A percentile compares a stretch with the other conserved stretches of the same genome.
Evolutionary conservation across 1,284 basidiomycete genomes (phyloP).

Genomic region (Apiotrichum laibachii): DNA sequence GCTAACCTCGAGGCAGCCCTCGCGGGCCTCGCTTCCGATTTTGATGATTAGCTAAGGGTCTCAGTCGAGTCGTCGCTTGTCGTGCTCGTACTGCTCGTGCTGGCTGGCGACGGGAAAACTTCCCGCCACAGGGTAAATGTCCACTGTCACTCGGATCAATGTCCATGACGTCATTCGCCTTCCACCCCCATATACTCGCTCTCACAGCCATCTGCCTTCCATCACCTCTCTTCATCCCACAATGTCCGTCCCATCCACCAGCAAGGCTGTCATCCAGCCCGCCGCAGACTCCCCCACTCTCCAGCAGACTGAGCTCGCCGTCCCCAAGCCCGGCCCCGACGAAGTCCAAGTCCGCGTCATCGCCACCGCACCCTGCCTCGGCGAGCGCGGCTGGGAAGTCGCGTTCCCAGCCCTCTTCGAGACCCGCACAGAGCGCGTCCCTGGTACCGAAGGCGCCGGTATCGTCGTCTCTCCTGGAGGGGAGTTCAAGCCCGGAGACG

Average conservation of each 20-base stretch:
- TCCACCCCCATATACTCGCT: no score
- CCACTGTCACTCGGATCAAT: no score
- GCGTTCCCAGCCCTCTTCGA: not conserved
- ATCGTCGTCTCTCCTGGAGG: constrained; percentile 2
- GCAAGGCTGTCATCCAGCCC: constrained; percentile 15
- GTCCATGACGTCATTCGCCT: no score
- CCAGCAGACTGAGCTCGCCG: constrained; percentile 2
- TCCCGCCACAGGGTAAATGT: no score
- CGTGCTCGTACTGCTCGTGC: no score
- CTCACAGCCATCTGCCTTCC: no score
- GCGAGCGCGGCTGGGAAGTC: constrained; percentile 11
- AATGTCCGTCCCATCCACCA: constrained; percentile 3
- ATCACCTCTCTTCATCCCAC: not conserved
- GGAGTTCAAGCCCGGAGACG: constrained; percentile 10
- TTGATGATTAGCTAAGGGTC: no score
- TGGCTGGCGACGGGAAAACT: no score
- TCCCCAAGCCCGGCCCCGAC: not conserved
- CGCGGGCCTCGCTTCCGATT: no score
- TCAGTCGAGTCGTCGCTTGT: no score
- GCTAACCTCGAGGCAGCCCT: no score
- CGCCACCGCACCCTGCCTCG: constrained; percentile 12
- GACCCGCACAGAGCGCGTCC: constrained; percentile 7
- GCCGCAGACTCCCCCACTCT: constrained; percentile 2
- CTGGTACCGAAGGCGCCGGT: constrained; percentile 20
- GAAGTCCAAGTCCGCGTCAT: constrained; percentile 9